A percentile compares a stretch with the other conserved stretches of the same genome.
phyloP scores from a whole-genome alignment of 345 rosid species.

The Gossypium raimondii region DNA sequence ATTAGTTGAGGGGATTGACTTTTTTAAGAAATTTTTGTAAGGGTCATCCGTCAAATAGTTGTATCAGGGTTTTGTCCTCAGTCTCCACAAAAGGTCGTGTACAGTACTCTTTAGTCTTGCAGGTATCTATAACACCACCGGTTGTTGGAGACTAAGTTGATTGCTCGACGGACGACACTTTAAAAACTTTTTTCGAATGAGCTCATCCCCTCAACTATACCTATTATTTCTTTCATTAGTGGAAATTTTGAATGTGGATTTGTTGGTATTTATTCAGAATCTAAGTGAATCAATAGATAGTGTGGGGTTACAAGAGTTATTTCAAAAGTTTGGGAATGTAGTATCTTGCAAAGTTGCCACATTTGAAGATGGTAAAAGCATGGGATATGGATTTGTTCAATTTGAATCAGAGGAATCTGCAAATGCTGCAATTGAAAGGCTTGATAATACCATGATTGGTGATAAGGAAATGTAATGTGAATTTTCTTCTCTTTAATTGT shows the following conservation, averaged over 20 bases:
- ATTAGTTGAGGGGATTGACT: no score
- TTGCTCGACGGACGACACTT: no score
- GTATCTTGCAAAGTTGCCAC: slow-evolving; percentile 62
- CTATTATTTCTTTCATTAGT: not conserved
- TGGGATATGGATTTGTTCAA: slow-evolving; percentile 71
- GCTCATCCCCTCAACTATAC: no score
- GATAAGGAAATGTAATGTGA: slow-evolving; percentile 45
- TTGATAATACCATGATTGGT: slow-evolving; percentile 38
- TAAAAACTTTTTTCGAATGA: no score
- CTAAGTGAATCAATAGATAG: slow-evolving; percentile 48
- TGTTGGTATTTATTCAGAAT: slow-evolving; percentile 34
- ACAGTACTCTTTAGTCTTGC: no score
- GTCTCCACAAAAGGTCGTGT: no score
- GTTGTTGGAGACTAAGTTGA: no score
- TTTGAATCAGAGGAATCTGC: slow-evolving; percentile 58
- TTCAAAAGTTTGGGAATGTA: slow-evolving; percentile 47
- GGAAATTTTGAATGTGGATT: not conserved
- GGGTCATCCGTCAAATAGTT: accelerated
- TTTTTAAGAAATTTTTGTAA: accelerated
- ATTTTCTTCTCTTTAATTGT: not conserved
- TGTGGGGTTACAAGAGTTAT: slow-evolving; percentile 43
- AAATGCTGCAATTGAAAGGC: slow-evolving; percentile 55
- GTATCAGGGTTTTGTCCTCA: no score
- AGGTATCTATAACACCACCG: no score
- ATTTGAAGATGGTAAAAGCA: slow-evolving; percentile 59